Base-by-base conservation (phyloP, 208 protist genomes). In the Leptomonas pyrrhocoris region DNA sequence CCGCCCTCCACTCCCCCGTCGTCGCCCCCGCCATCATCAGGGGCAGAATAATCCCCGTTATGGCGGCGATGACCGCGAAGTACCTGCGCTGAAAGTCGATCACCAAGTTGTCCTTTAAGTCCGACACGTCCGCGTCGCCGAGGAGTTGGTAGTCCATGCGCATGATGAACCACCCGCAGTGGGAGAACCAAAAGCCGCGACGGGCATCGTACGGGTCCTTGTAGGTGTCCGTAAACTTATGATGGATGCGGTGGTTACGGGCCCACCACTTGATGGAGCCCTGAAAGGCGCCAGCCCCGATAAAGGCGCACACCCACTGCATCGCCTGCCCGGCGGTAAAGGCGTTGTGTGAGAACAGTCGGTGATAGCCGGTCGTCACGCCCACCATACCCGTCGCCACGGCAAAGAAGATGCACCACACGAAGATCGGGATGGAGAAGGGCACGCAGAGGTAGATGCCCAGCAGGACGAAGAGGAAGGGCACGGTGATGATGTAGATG, bases 101-200 rank as follows among this genome's bases (percentile, higher is more conserved):
- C 18, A 94, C 77, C n/a, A 83, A 67, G 71, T 91, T 86, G 64
- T 79, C 68, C 64, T 85, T 80, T 49, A 94, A 81, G 83, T 97
- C 91, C 23, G 72, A 66, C 45, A 94, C 82, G 68, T 95, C 84
- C 28, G 92, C 90, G 53, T 86, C 83, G 31, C 86, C 85, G 38
- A 84, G 81, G n/a, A 95, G 77, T 12, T 75, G 77, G 80, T 85
- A 88, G 75, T 94, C 87, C 81, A 94, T 90, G 83, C 95, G 92
- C 74, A 95, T 88, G 55, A 95, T 77, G 77, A 97, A 88, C 92
- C 94, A 97, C 11, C 92, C 94, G 45, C 93, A 83, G 83, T 96
- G 94, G 58, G 86, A 83, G 54, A 88, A 97, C 60, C 86, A 81
- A 66, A 97, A 96, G 28, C 87, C 86, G 53, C 89, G 84, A n/a